These are phyloP conservation scores for Ganoderma sinense DNA, from an alignment of 1,284 basidiomycete species.

Conservation along the genomic window DNA sequence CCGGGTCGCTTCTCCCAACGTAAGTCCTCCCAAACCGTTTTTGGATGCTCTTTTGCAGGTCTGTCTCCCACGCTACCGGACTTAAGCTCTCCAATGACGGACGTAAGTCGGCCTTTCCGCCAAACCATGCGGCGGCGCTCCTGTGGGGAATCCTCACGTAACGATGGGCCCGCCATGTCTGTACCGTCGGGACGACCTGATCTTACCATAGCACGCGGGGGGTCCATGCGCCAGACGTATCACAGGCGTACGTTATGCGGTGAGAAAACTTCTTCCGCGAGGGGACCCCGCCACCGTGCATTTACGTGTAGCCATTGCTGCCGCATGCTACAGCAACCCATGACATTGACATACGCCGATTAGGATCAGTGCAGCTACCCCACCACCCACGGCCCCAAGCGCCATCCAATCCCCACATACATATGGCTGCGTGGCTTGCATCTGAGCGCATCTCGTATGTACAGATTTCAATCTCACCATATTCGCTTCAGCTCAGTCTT, in stretches of 20 bases:
- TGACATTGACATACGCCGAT: constrained; percentile 3
- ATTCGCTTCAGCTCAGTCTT: constrained; percentile 1
- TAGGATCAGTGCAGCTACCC: not conserved
- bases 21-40: not conserved
- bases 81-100: constrained; percentile 4
- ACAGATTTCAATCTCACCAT: constrained; percentile 1
- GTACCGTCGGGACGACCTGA: not conserved
- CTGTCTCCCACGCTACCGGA: constrained; percentile 3
- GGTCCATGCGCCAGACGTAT: not conserved
- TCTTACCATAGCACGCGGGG: not conserved
- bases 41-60: not conserved
- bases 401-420: not conserved
- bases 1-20: constrained; percentile 1
- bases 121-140: constrained; percentile 2
- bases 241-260: not conserved
- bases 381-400: not conserved
- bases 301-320: constrained; percentile 6
- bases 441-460: not conserved
- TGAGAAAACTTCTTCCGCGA: constrained; percentile 5
- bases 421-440: not conserved
- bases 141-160: constrained; percentile 10
- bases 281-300: not conserved
- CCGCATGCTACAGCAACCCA: constrained; percentile 1
- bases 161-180: not conserved
- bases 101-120: not conserved